phyloP scores from a whole-genome alignment of 192 early-diverging fungal species.

The Coemansia sp. region DNA sequence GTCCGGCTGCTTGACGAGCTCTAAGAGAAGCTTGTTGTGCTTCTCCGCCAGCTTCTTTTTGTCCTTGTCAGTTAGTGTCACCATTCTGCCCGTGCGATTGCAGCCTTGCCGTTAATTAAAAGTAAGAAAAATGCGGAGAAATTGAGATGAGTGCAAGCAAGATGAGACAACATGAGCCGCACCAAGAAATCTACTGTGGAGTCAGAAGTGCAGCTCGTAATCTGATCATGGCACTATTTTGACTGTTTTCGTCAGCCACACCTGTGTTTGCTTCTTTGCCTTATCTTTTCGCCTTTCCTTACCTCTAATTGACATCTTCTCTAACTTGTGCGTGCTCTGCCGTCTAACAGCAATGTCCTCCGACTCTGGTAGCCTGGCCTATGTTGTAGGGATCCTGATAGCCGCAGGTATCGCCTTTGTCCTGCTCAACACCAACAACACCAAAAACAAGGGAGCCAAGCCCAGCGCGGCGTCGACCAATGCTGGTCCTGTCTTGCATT shows the following conservation, averaged over 20 bases:
- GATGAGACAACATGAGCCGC: not conserved
- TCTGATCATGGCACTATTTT: not conserved
- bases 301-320: not conserved
- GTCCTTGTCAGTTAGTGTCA: slow-evolving; percentile 52
- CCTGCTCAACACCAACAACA: slow-evolving; percentile 7
- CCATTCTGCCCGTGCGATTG: slow-evolving; percentile 20
- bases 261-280: not conserved
- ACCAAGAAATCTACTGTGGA: not conserved
- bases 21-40: slow-evolving; percentile 67
- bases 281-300: not conserved
- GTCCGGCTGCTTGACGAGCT: slow-evolving; percentile 65
- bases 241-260: not conserved
- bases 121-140: not conserved
- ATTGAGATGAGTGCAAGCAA: not conserved
- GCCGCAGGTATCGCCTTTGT: slow-evolving; percentile 45
- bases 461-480: not conserved
- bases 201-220: not conserved
- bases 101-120: not conserved
- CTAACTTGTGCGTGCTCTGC: not conserved
- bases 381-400: slow-evolving; percentile 29
- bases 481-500: slow-evolving; percentile 58
- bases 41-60: slow-evolving; percentile 67
- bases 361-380: slow-evolving; percentile 25
- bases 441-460: slow-evolving; percentile 7
- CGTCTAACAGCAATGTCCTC: slow-evolving; percentile 11